Base-by-base conservation (phyloP, 2,329 filamentous ascomycete genomes). In the Hortaea werneckii region DNA sequence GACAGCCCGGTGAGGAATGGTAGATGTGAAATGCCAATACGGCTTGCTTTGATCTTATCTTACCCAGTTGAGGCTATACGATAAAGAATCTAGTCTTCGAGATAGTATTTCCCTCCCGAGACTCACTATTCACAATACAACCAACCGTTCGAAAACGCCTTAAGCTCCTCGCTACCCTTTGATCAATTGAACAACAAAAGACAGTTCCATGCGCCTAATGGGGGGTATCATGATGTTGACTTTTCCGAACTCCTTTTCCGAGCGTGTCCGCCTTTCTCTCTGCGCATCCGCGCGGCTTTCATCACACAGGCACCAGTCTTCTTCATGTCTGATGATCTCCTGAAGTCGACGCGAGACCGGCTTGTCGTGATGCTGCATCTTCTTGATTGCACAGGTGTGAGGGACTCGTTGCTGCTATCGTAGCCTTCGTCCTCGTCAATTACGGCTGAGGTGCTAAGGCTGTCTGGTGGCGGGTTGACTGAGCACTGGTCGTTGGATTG, bases 401-500 rank as follows among this genome's bases (percentile, higher is more conserved):
- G 32, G 6, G 39, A 41, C 8, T 49, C 45, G 20, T 20, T 20
- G 29, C 38, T 43, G 45, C 46, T 49, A 27, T 50, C 50, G 45
- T 61, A 60, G 27, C 54, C 57, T 42, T 58, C 58, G 30, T 60
- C 58, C 6, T 59, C 56, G 11, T 46, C 47, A 1, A 34, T 26
- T 2, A 39, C 34, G 10, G 30, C 29, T 2, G 38, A 32, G 12
- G 20, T 20, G 4, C 43, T 10, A 5, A 45, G 30, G 27, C 30
- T 28, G 27, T 40, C 38, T 11, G 44, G 47, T n/a, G 46, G 50
- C 9, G 51, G 46, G 7, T 50, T 37, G 5, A 63, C 48, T 6
- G 52, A 57, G 58, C 69, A 71, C 48, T 72, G 69, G 47, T 70
- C 65, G 41, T 63, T 59, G 32, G 54, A 52, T 2, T 65, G 54